Base-by-base conservation (phyloP, 2,329 filamentous ascomycete genomes). In the Colletotrichum sp. region DNA sequence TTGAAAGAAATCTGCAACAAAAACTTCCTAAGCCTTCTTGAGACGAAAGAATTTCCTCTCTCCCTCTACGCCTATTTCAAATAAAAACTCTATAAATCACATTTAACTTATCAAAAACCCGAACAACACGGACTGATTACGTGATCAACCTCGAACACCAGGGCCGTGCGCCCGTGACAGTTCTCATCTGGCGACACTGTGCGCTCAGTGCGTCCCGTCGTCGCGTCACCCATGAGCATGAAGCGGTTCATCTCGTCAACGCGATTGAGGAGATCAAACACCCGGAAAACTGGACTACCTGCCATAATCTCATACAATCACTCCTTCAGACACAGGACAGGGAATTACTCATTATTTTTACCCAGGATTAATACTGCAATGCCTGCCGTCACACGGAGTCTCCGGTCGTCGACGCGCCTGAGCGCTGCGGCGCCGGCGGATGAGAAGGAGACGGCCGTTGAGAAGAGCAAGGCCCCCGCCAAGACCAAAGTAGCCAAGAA, bases 321-420 rank as follows among this genome's bases (percentile, higher is more conserved):
- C 13, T 3, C 4, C 2, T 52, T 1, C 6, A 52, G 6, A 22
- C 22, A 52, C n/a, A 52, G 2, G 11, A 22, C 32, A 15, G n/a
- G 11, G 11, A 30, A 25, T 44, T 8, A 36, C 3, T 11, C 29
- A 5, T 8, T 62, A 0, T 19, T n/a, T 9, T 39, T 64, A 2
- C 7, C 6, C 25, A 16, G 22, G 6, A n/a, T 25, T 9, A 3
- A 11, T 1, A 39, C 27, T 34, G 15, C 65, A 52, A 76, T 76
- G 74, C 62, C 72, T 19, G 64, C 59, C 27, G 19, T 59, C 13
- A 76, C 74, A 27, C 65, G 74, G 6, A 76, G 65, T 22, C 63
- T 75, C 16, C 55, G 72, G 74, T 76, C 74, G 49, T 76, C 74
- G 64, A 69, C 74, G 70, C 74, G 71, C 39, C 65, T 55, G 34